These are phyloP conservation scores for Phtheirospermum japonicum DNA, from an alignment of 257 asterid species.

Conservation along the genomic window DNA sequence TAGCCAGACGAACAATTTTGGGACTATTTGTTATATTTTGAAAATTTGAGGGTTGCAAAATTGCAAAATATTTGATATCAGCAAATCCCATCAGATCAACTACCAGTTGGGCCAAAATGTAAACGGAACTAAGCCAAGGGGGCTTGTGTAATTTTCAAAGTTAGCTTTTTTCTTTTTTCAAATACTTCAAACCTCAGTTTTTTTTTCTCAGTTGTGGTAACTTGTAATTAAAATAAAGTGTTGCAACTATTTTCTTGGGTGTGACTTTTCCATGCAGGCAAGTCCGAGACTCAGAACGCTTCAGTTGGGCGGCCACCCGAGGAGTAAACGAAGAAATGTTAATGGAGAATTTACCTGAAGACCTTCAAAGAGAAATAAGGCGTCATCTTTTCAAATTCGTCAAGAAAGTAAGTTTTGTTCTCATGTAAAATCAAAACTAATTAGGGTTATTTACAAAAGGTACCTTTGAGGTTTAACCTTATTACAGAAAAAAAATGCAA, in stretches of 20 bases:
- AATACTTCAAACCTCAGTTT: too few relatives aligned
- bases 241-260: background rate
- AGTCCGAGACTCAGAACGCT: slow-evolving; percentile 80
- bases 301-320: slow-evolving; percentile 88
- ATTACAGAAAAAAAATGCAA: too few relatives aligned
- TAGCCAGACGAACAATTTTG: too few relatives aligned
- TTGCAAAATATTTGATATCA: too few relatives aligned
- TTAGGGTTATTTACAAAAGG: too few relatives aligned
- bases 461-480: too few relatives aligned
- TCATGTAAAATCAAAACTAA: background rate
- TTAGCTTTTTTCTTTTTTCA: too few relatives aligned
- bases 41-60: background rate
- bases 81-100: too few relatives aligned
- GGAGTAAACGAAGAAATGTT: slow-evolving; percentile 87
- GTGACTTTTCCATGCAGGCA: slow-evolving; percentile 42
- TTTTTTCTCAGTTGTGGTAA: background rate
- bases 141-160: too few relatives aligned
- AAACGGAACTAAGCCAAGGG: too few relatives aligned
- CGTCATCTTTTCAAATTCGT: slow-evolving; percentile 82
- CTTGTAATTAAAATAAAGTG: background rate
- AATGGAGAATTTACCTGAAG: slow-evolving; percentile 92
- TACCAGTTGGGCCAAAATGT: too few relatives aligned
- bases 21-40: background rate
- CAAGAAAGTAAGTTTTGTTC: slow-evolving; percentile 54
- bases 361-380: slow-evolving; percentile 81